A percentile compares a stretch with the other conserved stretches of the same genome.
These are phyloP conservation scores for Citrus australasica DNA, from an alignment of 345 rosid species.

Conservation along the genomic window DNA sequence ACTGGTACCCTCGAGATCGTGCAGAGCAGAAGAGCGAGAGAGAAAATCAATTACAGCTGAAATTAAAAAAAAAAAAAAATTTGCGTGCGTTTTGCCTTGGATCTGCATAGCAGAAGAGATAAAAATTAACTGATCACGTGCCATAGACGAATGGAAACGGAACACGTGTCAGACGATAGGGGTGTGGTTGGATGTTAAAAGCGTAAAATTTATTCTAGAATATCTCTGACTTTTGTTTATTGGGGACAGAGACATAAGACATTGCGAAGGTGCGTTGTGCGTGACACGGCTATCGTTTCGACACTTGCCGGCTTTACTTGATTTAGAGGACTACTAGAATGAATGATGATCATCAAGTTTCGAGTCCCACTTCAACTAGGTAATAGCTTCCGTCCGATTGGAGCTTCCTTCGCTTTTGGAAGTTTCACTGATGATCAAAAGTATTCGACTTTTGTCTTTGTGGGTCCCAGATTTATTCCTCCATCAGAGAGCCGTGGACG, in stretches of 20 bases:
- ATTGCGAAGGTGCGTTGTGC: neutral
- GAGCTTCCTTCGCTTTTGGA: neutral
- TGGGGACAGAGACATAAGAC: neutral
- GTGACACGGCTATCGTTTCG: conserved; percentile 6
- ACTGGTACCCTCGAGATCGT: conserved; percentile 6
- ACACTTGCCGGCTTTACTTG: conserved; percentile 21
- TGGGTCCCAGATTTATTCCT: neutral
- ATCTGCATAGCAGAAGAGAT: conserved; percentile 26
- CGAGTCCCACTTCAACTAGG: neutral
- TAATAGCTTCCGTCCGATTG: conserved; percentile 1
- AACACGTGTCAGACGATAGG: conserved; percentile 32
- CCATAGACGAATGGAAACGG: neutral
- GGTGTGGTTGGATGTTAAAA: neutral
- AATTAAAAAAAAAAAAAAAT: too few species aligned
- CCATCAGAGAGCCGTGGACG: neutral
- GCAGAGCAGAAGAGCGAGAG: conserved; percentile 15
- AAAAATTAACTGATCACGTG: conserved; percentile 33
- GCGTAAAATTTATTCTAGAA: conserved; percentile 21
- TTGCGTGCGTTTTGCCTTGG: conserved; percentile 12
- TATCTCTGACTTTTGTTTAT: conserved; percentile 13
- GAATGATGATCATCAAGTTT: neutral
- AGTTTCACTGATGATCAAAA: conserved; percentile 1
- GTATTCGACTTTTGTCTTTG: neutral
- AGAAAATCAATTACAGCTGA: neutral
- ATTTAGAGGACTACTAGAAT: neutral